Conservation (phyloP, 139 green algal species). For the Chara braunii region DNA sequence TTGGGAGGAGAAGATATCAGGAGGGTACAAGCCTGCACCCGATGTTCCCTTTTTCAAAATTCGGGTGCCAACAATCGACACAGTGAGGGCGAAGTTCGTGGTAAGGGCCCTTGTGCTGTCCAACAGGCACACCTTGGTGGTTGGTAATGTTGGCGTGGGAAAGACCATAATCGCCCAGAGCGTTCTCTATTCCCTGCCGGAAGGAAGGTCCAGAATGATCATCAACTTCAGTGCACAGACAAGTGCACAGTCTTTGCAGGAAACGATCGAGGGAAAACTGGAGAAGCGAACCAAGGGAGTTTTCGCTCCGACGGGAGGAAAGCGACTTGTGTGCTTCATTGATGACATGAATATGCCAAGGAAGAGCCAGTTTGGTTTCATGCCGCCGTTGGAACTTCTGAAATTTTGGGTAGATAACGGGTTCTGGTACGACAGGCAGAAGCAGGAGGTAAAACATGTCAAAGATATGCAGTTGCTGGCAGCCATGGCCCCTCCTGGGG, state of each 20-base stretch:
- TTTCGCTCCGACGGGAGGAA: conserved; percentile 63
- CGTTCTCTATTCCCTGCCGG: conserved; percentile 53
- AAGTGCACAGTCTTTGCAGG: conserved; percentile 45
- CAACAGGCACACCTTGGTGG: conserved; percentile 56
- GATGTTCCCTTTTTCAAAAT: conserved; percentile 68
- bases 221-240: conserved; percentile 68
- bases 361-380: conserved; percentile 70
- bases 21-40: conserved; percentile 48
- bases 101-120: conserved; percentile 42
- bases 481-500: conserved; percentile 71
- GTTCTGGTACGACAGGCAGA: conserved; percentile 75
- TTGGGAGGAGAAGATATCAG: conserved; percentile 63
- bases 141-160: conserved; percentile 66
- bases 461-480: conserved; percentile 69
- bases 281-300: conserved; percentile 81
- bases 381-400: conserved; percentile 73
- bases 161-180: conserved; percentile 68
- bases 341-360: conserved; percentile 72
- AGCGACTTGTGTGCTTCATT: conserved; percentile 59
- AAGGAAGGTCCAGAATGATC: conserved; percentile 44
- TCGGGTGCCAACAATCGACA: conserved; percentile 67
- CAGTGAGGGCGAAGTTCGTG: conserved; percentile 56
- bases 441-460: conserved; percentile 65
- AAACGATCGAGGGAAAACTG: conserved; percentile 71
- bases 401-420: conserved; percentile 80